Percentiles rank a stretch among this genome's conserved stretches.
Conservation (phyloP, 805 yeast genomes). For the Teunomyces tritomae region DNA sequence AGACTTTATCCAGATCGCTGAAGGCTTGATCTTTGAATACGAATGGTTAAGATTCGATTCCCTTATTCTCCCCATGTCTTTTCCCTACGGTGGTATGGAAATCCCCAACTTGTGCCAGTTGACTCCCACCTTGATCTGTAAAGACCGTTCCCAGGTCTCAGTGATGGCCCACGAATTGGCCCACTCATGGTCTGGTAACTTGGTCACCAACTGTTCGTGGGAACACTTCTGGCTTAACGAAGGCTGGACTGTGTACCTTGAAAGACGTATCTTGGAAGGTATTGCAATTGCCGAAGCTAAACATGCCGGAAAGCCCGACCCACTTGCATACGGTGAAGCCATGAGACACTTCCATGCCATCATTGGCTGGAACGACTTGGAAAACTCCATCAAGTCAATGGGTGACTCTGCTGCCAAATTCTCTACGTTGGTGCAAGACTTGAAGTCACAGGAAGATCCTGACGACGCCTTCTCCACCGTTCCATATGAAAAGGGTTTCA, state of each 20-base stretch:
- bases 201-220: constrained; percentile 36
- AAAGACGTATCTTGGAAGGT: constrained; percentile 31
- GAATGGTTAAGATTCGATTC: constrained; percentile 35
- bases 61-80: constrained; percentile 30
- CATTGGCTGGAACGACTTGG: constrained; percentile 31
- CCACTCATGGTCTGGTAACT: constrained; percentile 38
- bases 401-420: constrained; percentile 48
- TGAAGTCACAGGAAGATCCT: constrained; percentile 52
- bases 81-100: constrained; percentile 42
- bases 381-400: constrained; percentile 21
- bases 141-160: constrained; percentile 32
- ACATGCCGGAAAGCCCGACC: constrained; percentile 11
- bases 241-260: constrained; percentile 37
- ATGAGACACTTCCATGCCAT: constrained; percentile 30
- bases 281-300: constrained; percentile 19
- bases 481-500: constrained; percentile 38
- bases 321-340: constrained; percentile 27
- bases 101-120: constrained; percentile 34
- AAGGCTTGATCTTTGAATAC: constrained; percentile 28
- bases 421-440: constrained; percentile 66
- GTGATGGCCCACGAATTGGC: constrained; percentile 40
- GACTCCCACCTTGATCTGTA: constrained; percentile 33
- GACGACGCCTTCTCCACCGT: constrained; percentile 32
- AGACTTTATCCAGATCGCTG: constrained; percentile 33
- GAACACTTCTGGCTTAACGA: constrained; percentile 40